These are phyloP conservation scores for Allomyces macrogynus DNA, from an alignment of 192 early-diverging fungal genomes.

Conservation along the genomic window DNA sequence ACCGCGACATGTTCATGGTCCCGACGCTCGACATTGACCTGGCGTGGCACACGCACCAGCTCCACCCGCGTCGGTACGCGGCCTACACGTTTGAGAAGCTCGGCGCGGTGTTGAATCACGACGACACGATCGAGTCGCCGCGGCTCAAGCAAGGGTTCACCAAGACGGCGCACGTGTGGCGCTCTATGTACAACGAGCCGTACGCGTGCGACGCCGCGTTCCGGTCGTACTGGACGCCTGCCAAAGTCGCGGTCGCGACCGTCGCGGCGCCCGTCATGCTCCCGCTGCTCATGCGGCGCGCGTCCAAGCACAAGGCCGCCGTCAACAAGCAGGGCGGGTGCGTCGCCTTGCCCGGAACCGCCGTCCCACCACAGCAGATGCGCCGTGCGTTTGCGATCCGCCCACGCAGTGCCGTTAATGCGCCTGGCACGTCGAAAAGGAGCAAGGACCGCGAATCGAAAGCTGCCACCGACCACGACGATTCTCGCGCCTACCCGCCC, in stretches of 20 bases:
- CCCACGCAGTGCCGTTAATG: no score
- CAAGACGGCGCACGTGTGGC: conserved; percentile 25
- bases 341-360: background rate
- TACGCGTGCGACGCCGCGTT: conserved; percentile 8
- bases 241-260: background rate
- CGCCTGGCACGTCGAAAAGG: no score
- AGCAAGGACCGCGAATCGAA: no score
- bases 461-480: no score
- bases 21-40: conserved; percentile 47
- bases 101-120: conserved; percentile 34
- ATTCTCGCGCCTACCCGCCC: no score
- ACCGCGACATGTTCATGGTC: conserved; percentile 17
- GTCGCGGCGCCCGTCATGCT: conserved; percentile 9
- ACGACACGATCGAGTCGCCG: conserved; percentile 26
- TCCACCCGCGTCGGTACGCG: conserved; percentile 27
- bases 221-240: background rate
- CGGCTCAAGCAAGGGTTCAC: conserved; percentile 19
- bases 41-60: conserved; percentile 49
- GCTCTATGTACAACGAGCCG: conserved; percentile 16
- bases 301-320: background rate
- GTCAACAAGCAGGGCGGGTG: background rate
- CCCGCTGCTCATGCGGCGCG: background rate
- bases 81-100: conserved; percentile 22
- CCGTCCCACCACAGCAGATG: background rate
- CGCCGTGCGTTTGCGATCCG: no score